phyloP scores from a whole-genome alignment of 768 basidiomycete species.

The Austroboletus eburneus region DNA sequence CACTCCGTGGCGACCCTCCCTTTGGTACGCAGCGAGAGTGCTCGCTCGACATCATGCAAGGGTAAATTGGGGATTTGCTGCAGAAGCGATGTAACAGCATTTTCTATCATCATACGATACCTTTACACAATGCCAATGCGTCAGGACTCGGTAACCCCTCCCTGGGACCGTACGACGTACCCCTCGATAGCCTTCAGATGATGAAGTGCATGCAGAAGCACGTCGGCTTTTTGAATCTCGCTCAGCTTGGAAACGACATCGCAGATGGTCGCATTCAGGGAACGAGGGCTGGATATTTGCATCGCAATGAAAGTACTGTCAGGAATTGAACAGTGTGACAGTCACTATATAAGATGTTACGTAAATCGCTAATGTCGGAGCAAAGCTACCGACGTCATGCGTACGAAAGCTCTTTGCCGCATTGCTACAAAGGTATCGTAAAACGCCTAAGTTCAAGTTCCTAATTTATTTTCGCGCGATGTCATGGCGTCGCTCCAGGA shows the following conservation, averaged over 20 bases:
- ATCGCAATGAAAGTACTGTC: no score
- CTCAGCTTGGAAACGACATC: not conserved
- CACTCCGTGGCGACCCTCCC: conserved; percentile 59
- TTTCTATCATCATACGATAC: not conserved
- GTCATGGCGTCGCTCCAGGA: no score
- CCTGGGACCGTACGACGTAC: not conserved
- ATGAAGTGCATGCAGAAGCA: not conserved
- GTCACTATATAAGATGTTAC: no score
- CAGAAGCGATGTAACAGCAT: conserved; percentile 57
- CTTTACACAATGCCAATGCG: not conserved
- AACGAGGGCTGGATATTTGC: no score
- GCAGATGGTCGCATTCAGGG: no score
- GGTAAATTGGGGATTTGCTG: conserved; percentile 53
- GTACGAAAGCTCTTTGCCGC: no score
- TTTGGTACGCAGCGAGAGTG: conserved; percentile 62
- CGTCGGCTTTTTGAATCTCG: not conserved
- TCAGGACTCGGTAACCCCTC: not conserved
- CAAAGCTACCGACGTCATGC: no score
- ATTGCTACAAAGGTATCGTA: no score
- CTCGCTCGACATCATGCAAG: conserved; percentile 50
- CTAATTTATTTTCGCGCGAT: no score
- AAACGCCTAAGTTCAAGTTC: no score
- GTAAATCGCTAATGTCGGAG: no score
- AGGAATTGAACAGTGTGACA: no score
- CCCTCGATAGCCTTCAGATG: not conserved